Conservation (phyloP, 164 flowering plant genomes). For the Liriodendron chinense region DNA sequence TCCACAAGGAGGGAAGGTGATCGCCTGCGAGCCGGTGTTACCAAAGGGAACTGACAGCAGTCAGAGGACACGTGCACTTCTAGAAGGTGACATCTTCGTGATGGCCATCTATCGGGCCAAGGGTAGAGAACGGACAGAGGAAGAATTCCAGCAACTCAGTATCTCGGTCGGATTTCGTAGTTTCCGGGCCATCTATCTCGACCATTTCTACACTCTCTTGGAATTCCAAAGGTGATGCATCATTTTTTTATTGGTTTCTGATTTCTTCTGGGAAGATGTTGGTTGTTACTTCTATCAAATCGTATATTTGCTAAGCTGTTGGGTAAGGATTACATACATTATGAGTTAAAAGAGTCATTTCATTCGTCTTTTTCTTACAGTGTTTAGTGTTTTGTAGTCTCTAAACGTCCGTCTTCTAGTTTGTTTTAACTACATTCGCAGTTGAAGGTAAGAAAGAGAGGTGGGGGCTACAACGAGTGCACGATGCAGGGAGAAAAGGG, state of each 20-base stretch:
- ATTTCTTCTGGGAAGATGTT: background rate
- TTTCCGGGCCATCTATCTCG: conserved; percentile 48
- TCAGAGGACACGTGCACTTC: conserved; percentile 56
- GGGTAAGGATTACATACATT: no score
- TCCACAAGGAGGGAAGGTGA: conserved; percentile 62
- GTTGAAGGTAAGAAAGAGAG: no score
- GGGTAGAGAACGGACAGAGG: conserved; percentile 63
- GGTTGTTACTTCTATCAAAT: no score
- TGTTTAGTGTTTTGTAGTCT: no score
- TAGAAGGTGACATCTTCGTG: conserved; percentile 69
- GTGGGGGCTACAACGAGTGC: no score
- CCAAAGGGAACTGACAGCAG: conserved; percentile 57
- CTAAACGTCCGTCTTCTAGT: no score
- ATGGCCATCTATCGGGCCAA: conserved; percentile 69
- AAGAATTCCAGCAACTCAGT: conserved; percentile 57
- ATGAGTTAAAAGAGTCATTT: background rate
- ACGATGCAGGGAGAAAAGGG: no score
- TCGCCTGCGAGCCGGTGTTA: conserved; percentile 75
- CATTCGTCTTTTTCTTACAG: background rate
- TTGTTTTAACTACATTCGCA: no score
- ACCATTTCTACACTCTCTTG: conserved; percentile 53
- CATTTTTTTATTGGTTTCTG: background rate
- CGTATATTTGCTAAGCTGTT: no score
- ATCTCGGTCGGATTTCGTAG: conserved; percentile 45
- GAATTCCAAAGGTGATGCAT: conserved; percentile 52